Percentiles rank a stretch among this genome's conserved stretches.
phyloP scores from a whole-genome alignment of 345 rosid species.

The Hirschfeldia incana region DNA sequence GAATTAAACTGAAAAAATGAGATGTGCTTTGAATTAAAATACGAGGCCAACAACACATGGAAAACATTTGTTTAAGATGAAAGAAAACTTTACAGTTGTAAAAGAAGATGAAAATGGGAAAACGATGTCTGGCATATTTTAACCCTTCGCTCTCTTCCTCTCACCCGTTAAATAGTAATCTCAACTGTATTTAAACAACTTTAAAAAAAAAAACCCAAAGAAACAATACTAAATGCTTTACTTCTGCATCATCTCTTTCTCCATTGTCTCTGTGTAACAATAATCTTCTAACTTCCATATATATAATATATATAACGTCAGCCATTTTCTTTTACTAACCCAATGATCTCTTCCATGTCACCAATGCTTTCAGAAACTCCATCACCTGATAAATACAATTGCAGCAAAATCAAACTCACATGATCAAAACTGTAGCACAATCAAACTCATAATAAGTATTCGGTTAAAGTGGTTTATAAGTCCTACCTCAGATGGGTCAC shows the following conservation, averaged over 20 bases:
- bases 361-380: conserved; percentile 81
- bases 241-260: neutral
- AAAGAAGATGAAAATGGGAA: conserved; percentile 8
- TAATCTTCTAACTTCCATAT: conserved; percentile 18
- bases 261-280: conserved; percentile 18
- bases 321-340: conserved; percentile 20
- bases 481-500: conserved; percentile 82
- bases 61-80: neutral
- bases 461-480: neutral
- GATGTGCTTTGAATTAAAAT: too few relatives aligned
- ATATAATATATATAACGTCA: conserved; percentile 16
- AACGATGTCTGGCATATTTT: conserved; percentile 27
- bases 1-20: too few relatives aligned
- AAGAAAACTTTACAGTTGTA: conserved; percentile 27
- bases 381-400: conserved; percentile 54
- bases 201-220: neutral
- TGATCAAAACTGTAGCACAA: neutral
- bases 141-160: conserved; percentile 28
- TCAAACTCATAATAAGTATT: neutral
- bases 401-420: neutral
- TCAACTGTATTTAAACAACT: conserved; percentile 22
- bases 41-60: neutral
- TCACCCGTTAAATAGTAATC: conserved; percentile 12
- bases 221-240: neutral
- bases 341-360: conserved; percentile 62